Evolutionary conservation across 73 alveolate genomes (phyloP), one percentile per base, ranked within the genome.

Genomic region (Symbiodinium pilosum): DNA sequence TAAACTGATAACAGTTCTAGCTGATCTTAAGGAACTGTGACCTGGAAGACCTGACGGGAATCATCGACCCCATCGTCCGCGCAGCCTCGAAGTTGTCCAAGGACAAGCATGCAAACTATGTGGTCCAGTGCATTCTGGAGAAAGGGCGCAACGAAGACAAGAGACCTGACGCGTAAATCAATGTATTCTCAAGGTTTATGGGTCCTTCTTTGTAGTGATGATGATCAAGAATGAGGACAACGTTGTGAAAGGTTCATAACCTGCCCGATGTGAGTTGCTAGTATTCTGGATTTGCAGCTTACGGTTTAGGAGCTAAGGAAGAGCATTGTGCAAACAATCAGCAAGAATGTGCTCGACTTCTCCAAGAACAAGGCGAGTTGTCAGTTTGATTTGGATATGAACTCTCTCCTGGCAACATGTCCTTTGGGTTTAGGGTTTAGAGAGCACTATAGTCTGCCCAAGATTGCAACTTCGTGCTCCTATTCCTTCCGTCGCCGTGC

Each of bases 81-180:
- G 91, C 83, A 9, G 41, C 64, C 5, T 84, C 51, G 68, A 64
- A 94, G 99, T 93, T 99, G 92, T 84, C 99, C 77, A 92, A 43
- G 52, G 99, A 99, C 92, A 93, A 68, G 42, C 99, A 87, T 68
- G 99, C 71, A 84, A 87, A 98, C 96, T 98, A 83, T 54, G 99
- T 99, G 68, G 94, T 99, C 8, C 99, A 99, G 94, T 99, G 99
- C 99, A 93, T 99, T n/a, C 98, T 99, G 51, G 99, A 99, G 95
- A 99, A 99, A 28, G 99, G 99, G 43, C n/a, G 95, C 87, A 12
- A 43, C 44, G 69, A 88, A 41, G 95, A 88, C 44, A 88, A 88
- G 95, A 41, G 88, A 26, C n/a, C n/a, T n/a, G n/a, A n/a, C n/a
- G n/a, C n/a, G n/a, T 20, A 28, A 11, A 32, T 68, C 83, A 6